Evolutionary conservation across 257 asterid species (phyloP).

Genomic region (Penstemon barbatus): DNA sequence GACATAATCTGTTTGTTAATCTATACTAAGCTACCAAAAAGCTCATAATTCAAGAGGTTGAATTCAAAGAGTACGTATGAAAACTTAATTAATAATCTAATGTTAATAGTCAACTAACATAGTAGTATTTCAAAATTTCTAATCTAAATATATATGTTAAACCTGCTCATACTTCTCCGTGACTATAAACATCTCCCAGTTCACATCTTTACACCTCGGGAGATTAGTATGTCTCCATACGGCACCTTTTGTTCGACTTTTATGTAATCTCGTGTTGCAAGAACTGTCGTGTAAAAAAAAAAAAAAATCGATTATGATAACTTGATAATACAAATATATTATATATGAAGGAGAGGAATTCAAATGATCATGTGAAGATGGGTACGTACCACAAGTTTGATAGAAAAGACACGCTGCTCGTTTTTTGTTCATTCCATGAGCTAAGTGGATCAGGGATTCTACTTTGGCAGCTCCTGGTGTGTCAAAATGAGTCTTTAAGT

Average conservation of each 20-base stretch:
- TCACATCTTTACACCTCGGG: slow-evolving; percentile 86
- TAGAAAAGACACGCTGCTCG: slow-evolving; percentile 81
- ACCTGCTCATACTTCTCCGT: slow-evolving; percentile 4
- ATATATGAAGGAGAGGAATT: neutral
- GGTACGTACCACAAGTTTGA: slow-evolving; percentile 83
- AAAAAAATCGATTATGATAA: slow-evolving; percentile 7
- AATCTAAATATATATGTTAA: slow-evolving; percentile 13
- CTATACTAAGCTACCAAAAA: neutral
- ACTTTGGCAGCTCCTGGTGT: slow-evolving; percentile 61
- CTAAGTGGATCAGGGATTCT: slow-evolving; percentile 69
- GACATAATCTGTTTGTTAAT: too few relatives aligned
- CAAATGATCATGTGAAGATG: slow-evolving; percentile 9
- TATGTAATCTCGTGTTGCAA: slow-evolving; percentile 66
- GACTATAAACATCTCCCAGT: neutral
- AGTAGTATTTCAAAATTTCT: too few relatives aligned
- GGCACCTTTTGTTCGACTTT: slow-evolving; percentile 61
- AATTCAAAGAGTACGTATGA: neutral
- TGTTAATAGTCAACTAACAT: too few relatives aligned
- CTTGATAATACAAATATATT: neutral
- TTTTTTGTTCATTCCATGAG: slow-evolving; percentile 73
- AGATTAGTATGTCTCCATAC: slow-evolving; percentile 75
- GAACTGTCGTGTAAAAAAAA: slow-evolving; percentile 52
- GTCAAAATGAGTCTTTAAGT: slow-evolving; percentile 86
- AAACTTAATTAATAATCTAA: neutral
- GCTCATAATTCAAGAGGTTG: neutral